Base-by-base conservation (phyloP, 306 rosid species). In the Glycine tomentella region DNA sequence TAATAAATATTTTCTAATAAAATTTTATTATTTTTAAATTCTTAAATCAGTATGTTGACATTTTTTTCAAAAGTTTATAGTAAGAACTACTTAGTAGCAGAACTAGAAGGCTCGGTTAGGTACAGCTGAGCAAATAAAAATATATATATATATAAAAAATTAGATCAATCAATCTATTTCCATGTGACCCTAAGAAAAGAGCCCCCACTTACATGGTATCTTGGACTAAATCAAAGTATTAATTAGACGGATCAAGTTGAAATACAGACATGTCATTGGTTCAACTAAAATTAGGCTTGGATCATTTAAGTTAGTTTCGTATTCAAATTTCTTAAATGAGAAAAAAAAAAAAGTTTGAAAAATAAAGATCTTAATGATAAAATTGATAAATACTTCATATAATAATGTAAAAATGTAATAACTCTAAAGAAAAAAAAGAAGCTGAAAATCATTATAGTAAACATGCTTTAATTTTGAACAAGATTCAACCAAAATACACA, bases 181-280 rank as follows among this genome's bases (percentile, higher is more conserved):
- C 31, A 25, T 25, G 31, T 25, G 31, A 2, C 31, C 31, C 31
- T 25, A 25, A 80, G 46, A 63, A 55, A 70, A 50, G 68, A 11
- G n/a, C 5, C 17, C n/a, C 20, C 1, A 9, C 59, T 44, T 14
- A 69, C 62, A 4, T 31, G 5, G 15, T 38, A 67, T 57, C 34
- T 40, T 58, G 77, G 69, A 67, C 46, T 11, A 7, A 77, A 64
- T 53, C 80, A 69, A 74, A 74, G 50, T 45, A 17, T 45, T 68
- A 67, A 49, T 46, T 45, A 9, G 74, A 53, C 20, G 45, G n/a
- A 68, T 8, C 25, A 51, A 36, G 71, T 17, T 59, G 7, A 62
- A 71, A 53, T 48, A 46, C 51, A 0, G 2, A 8, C 2, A 2
- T 45, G 3, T 0, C 40, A 36, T 38, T 25, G 4, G 44, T 11